These are phyloP conservation scores for Lepidium sativum DNA, from an alignment of 345 rosid genomes.

Conservation along the genomic window DNA sequence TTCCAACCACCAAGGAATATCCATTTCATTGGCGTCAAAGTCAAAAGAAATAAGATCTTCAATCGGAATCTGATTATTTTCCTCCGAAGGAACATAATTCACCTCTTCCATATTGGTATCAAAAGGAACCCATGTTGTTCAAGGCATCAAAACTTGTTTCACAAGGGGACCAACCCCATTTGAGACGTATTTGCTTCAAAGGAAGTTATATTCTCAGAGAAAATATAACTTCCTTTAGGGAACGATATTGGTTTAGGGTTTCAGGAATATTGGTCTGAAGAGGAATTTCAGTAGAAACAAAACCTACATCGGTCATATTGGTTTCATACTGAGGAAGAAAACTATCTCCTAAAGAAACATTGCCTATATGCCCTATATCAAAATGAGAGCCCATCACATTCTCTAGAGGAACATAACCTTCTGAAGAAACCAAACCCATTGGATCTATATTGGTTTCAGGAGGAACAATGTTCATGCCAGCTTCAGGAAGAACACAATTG, in stretches of 20 bases:
- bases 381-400: neutral
- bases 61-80: neutral
- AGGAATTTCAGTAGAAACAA: too few relatives aligned
- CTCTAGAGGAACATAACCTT: neutral
- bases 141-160: neutral
- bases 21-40: neutral
- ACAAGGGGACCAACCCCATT: neutral
- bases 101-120: neutral
- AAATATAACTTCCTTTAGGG: too few relatives aligned
- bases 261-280: too few relatives aligned
- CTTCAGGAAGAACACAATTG: neutral
- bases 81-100: neutral
- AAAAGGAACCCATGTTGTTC: neutral
- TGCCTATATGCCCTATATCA: too few relatives aligned
- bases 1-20: neutral
- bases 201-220: neutral
- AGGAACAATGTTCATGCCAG: neutral
- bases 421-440: neutral
- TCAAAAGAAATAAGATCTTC: conserved; percentile 8
- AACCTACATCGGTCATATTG: too few relatives aligned
- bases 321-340: too few relatives aligned
- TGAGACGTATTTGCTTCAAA: neutral
- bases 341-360: too few relatives aligned
- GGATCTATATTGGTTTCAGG: neutral
- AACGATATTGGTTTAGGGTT: too few relatives aligned